phyloP scores from a whole-genome alignment of 805 yeast species.

The Nakazawaea laoshanensis region DNA sequence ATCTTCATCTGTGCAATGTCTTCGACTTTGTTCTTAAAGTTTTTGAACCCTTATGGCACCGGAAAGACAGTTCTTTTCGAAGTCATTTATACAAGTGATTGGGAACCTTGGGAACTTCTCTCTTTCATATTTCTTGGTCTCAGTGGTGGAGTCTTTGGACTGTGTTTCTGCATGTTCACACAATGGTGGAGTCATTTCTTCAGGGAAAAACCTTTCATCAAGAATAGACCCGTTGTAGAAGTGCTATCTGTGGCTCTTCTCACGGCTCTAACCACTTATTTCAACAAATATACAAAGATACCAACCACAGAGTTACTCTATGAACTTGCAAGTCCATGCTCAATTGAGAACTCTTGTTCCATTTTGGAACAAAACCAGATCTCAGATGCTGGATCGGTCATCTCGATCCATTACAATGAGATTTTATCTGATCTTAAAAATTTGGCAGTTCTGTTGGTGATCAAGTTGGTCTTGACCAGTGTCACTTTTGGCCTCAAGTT shows the following conservation, averaged over 20 bases:
- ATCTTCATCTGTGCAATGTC: conserved; percentile 48
- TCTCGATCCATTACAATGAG: conserved; percentile 13
- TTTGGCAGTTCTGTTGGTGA: conserved; percentile 31
- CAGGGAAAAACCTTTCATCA: conserved; percentile 23
- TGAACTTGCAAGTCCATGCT: conserved; percentile 43
- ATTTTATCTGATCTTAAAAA: conserved; percentile 24
- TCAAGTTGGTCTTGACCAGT: conserved; percentile 37
- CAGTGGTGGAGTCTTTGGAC: conserved; percentile 48
- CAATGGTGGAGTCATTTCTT: conserved; percentile 36
- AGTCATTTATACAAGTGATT: conserved; percentile 39
- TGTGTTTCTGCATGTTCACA: conserved; percentile 35
- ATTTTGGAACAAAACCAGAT: conserved; percentile 15
- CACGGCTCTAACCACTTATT: conserved; percentile 38
- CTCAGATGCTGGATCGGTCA: conserved; percentile 5
- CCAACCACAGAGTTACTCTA: conserved; percentile 40
- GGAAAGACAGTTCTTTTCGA: conserved; percentile 51
- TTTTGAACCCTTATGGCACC: conserved; percentile 51
- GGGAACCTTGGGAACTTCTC: conserved; percentile 40
- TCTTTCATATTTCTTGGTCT: conserved; percentile 39
- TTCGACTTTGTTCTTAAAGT: conserved; percentile 41
- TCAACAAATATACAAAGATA: conserved; percentile 39
- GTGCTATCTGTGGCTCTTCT: conserved; percentile 33
- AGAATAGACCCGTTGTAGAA: conserved; percentile 32
- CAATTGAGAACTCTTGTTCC: conserved; percentile 16
- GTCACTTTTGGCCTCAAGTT: conserved; percentile 50